These are phyloP conservation scores for Globisporangium spinosum DNA, from an alignment of 352 stramenopile species.

Conservation along the genomic window DNA sequence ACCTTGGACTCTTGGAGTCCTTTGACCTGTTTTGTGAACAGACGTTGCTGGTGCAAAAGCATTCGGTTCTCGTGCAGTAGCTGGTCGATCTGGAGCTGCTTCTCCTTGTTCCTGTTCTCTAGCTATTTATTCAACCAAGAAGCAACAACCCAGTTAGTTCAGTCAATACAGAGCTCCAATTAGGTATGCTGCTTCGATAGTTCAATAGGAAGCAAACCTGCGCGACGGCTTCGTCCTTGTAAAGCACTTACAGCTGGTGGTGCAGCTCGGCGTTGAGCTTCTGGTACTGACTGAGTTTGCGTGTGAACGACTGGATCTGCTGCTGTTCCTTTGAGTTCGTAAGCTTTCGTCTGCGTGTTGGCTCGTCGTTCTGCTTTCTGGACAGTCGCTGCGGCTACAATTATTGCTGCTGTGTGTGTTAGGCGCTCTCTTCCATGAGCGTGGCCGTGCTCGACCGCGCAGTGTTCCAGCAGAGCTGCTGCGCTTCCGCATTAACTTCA, in stretches of 20 bases:
- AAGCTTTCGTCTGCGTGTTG: slow-evolving; percentile 7
- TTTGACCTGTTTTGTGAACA: slow-evolving; percentile 55
- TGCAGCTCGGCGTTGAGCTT: slow-evolving; percentile 46
- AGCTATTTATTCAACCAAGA: slow-evolving; percentile 32
- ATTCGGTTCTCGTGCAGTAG: slow-evolving; percentile 53
- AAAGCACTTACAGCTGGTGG: slow-evolving; percentile 45
- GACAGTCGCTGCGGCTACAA: background rate
- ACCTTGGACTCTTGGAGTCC: slow-evolving; percentile 57
- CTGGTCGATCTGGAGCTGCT: slow-evolving; percentile 56
- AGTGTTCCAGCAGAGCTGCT: slow-evolving; percentile 2
- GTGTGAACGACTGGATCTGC: slow-evolving; percentile 25
- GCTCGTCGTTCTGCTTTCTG: background rate
- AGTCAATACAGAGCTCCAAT: background rate
- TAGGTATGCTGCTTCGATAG: background rate
- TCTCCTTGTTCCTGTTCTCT: slow-evolving; percentile 64
- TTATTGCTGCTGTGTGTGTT: background rate
- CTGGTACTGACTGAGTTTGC: slow-evolving; percentile 41
- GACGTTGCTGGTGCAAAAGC: slow-evolving; percentile 50
- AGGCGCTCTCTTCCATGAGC: background rate
- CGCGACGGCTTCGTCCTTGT: slow-evolving; percentile 41
- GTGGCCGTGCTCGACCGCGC: background rate
- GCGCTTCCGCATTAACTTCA: background rate
- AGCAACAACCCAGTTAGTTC: background rate
- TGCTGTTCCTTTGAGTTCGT: slow-evolving; percentile 10
- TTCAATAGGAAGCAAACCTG: slow-evolving; percentile 25